A percentile compares a stretch with the other conserved stretches of the same genome.
phyloP scores from a whole-genome alignment of 225 moss, liverwort and hornwort species.

The Ulota crispa region DNA sequence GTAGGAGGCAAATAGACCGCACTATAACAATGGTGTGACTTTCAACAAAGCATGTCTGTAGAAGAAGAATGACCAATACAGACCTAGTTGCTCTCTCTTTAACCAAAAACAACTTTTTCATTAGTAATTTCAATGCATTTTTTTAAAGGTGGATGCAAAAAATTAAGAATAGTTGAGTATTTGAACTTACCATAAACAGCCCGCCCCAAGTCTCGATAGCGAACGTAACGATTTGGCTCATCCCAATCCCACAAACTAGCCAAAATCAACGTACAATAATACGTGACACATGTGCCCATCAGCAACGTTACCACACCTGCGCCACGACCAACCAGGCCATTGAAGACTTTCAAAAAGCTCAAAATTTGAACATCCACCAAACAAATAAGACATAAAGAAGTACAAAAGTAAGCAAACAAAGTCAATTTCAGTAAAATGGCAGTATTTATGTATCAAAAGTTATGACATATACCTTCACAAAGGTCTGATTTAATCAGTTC shows the following conservation, averaged over 20 bases:
- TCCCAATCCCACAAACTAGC: conserved; percentile 69
- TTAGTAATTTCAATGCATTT: neutral
- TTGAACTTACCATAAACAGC: conserved; percentile 55
- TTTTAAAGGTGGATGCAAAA: neutral
- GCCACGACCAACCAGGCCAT: neutral
- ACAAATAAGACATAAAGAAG: neutral
- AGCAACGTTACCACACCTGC: conserved; percentile 58
- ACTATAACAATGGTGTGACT: too few species aligned
- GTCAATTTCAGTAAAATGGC: too few species aligned
- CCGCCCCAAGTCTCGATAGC: conserved; percentile 63
- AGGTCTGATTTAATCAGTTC: too few species aligned
- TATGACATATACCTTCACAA: too few species aligned
- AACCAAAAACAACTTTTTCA: neutral
- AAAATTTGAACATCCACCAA: neutral
- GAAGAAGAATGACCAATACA: too few species aligned
- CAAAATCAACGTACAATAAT: conserved; percentile 62
- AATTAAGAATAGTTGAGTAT: too few species aligned
- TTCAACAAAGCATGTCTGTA: too few species aligned
- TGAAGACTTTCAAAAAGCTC: neutral
- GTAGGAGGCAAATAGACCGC: too few species aligned
- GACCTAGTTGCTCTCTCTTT: neutral
- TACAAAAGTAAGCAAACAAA: neutral
- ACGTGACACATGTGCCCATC: conserved; percentile 58
- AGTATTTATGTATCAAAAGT: too few species aligned
- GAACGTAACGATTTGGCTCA: conserved; percentile 52